Evolutionary conservation across 2,329 filamentous ascomycete genomes (phyloP).

Genomic region (Arthroderma sp.): DNA sequence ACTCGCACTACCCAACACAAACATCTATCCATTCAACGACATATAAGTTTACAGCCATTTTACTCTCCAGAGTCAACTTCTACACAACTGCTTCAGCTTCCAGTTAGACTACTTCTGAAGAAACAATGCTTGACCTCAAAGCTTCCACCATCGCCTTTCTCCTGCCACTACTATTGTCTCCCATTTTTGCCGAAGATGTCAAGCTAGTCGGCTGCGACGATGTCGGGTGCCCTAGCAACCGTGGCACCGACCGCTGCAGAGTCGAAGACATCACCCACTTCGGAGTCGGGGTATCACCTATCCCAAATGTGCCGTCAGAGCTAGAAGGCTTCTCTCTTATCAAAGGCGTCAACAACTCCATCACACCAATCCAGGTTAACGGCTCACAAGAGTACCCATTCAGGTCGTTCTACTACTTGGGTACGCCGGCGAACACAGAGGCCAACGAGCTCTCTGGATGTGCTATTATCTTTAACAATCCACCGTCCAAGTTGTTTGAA

Average conservation of each 20-base stretch:
- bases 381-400: slow-evolving; percentile 5
- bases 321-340: slow-evolving; percentile 14
- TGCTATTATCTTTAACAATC: slow-evolving; percentile 14
- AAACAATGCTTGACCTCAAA: background rate
- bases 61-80: background rate
- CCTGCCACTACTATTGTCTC: background rate
- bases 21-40: no score
- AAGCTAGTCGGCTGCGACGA: background rate
- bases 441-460: slow-evolving; percentile 11
- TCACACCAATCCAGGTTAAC: background rate
- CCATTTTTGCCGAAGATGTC: background rate
- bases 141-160: background rate
- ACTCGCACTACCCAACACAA: no score
- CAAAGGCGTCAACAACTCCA: slow-evolving; percentile 11
- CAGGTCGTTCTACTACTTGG: slow-evolving; percentile 15
- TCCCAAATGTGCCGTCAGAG: slow-evolving; percentile 5
- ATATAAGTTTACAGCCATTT: background rate
- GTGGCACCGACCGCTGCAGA: background rate
- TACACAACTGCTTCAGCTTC: background rate
- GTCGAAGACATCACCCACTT: background rate
- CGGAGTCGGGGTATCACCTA: background rate
- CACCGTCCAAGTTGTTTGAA: slow-evolving; percentile 9
- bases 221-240: background rate
- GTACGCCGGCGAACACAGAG: slow-evolving; percentile 8
- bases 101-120: background rate